A percentile compares a stretch with the other conserved stretches of the same genome.
Evolutionary conservation across 164 flowering plant species (phyloP).

Genomic region (Dillenia suffruticosa): DNA sequence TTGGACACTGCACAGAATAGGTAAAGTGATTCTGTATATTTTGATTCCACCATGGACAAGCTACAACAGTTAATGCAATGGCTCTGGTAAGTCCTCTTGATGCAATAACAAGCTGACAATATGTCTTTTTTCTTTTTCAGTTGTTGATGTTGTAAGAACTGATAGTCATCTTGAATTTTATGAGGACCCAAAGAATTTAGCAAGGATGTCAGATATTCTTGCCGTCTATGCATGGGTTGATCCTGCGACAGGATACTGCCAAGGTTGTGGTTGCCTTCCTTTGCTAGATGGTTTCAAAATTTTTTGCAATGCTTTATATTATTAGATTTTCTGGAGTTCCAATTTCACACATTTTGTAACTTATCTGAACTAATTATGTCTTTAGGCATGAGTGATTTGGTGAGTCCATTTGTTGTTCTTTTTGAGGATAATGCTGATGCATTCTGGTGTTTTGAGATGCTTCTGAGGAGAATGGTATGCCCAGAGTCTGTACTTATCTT

Average conservation of each 20-base stretch:
- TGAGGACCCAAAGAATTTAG: slow-evolving; percentile 68
- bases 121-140: slow-evolving; percentile 33
- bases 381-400: slow-evolving; percentile 90
- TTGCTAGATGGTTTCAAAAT: not conserved
- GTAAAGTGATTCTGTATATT: slow-evolving; percentile 24
- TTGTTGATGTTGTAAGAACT: slow-evolving; percentile 92
- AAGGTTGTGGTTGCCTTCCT: slow-evolving; percentile 47
- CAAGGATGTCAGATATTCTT: slow-evolving; percentile 95
- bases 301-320: not conserved
- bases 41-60: not conserved
- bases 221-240: slow-evolving; percentile 98
- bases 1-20: slow-evolving; percentile 92
- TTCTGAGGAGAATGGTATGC: slow-evolving; percentile 82
- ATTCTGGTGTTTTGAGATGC: slow-evolving; percentile 98
- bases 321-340: slow-evolving; percentile 3
- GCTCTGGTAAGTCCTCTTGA: not conserved
- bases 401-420: slow-evolving; percentile 85
- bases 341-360: not conserved
- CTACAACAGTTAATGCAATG: not conserved
- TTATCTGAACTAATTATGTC: slow-evolving; percentile 14
- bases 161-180: slow-evolving; percentile 91
- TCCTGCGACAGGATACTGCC: slow-evolving; percentile 92
- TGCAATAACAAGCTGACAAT: slow-evolving; percentile 5
- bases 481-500: slow-evolving; percentile 7
- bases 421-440: slow-evolving; percentile 96